A percentile compares a stretch with the other conserved stretches of the same genome.
Evolutionary conservation across 345 rosid species (phyloP).

Genomic region (Eucalyptus lansdowneana): DNA sequence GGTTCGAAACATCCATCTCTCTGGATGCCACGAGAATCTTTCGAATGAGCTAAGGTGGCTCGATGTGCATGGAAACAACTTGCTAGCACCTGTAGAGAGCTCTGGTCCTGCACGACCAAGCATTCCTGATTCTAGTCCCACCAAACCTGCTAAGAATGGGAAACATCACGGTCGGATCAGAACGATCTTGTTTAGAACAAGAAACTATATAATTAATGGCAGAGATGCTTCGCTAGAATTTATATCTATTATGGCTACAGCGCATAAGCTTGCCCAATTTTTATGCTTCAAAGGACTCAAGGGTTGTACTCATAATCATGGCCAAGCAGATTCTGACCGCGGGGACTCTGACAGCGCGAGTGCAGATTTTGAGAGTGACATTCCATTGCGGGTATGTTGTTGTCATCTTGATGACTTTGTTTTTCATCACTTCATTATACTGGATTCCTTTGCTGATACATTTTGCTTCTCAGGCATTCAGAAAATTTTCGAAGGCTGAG

Average conservation of each 20-base stretch:
- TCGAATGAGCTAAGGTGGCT: not conserved
- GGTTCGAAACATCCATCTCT: not conserved
- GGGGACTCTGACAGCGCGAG: not conserved
- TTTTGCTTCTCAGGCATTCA: not conserved
- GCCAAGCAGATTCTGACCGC: not conserved
- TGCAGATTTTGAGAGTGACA: not conserved
- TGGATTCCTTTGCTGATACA: not conserved
- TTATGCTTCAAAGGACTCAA: not conserved
- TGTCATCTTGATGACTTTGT: not conserved
- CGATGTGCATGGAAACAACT: not conserved
- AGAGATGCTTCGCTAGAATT: not conserved
- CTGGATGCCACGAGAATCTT: not conserved
- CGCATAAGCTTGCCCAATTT: not conserved
- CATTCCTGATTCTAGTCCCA: not conserved
- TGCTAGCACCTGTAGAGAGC: not conserved
- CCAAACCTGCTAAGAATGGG: not conserved
- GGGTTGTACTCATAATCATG: not conserved
- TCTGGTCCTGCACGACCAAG: not conserved
- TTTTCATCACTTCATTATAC: not conserved
- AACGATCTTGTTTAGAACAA: not conserved
- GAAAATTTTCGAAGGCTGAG: not conserved
- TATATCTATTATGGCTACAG: fast-evolving
- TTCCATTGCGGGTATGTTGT: not conserved
- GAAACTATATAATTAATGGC: not conserved
- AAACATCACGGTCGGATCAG: not conserved